Conservation (phyloP, 805 yeast species). For the Metahyphopichia silvanorum region DNA sequence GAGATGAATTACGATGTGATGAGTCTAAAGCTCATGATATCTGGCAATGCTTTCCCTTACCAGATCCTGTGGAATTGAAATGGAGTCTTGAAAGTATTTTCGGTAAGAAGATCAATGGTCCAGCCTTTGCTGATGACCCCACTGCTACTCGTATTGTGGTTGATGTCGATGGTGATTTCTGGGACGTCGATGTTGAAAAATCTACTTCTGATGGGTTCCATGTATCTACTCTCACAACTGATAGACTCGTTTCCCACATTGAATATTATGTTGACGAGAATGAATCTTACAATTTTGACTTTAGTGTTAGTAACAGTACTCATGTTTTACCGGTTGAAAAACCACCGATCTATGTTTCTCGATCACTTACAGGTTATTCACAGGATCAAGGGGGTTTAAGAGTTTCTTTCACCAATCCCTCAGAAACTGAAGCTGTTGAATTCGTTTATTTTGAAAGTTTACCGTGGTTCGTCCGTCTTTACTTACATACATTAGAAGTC, state of each 20-base stretch:
- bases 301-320: conserved; percentile 46
- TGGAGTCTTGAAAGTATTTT: conserved; percentile 65
- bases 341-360: conserved; percentile 71
- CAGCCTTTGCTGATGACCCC: conserved; percentile 50
- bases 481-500: conserved; percentile 61
- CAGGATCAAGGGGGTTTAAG: conserved; percentile 90
- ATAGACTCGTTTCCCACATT: conserved; percentile 1
- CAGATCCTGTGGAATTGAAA: conserved; percentile 42
- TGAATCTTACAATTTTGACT: conserved; percentile 39
- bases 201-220: too few relatives aligned
- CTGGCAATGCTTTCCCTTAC: conserved; percentile 78
- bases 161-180: conserved; percentile 38
- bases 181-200: conserved; percentile 40
- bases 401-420: conserved; percentile 70
- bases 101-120: conserved; percentile 65
- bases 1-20: conserved; percentile 74
- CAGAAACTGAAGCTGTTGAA: conserved; percentile 37
- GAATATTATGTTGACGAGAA: conserved; percentile 11
- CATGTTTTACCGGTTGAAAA: conserved; percentile 31
- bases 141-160: conserved; percentile 43
- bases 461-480: conserved; percentile 91
- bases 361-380: conserved; percentile 89
- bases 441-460: conserved; percentile 73
- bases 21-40: conserved; percentile 50
- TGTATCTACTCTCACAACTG: neutral